Conservation (phyloP, 140 eudicot genomes). For the Cichorium intybus region DNA sequence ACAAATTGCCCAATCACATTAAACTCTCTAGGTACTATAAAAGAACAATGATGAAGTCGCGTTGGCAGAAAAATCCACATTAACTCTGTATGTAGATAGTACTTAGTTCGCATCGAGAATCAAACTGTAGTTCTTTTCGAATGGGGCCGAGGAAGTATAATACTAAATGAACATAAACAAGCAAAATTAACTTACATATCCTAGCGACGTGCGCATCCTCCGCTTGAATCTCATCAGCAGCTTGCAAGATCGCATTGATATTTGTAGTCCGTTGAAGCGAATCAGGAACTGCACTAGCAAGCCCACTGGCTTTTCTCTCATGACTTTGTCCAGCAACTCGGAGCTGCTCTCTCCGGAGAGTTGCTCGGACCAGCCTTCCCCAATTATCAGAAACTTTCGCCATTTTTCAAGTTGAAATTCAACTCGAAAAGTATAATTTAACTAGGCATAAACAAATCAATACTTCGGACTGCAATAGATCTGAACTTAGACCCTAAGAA, state of each 20-base stretch:
- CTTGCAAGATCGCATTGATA: constrained; percentile 75
- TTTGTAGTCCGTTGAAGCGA: constrained; percentile 69
- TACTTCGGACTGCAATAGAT: constrained; percentile 20
- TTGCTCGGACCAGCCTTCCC: constrained; percentile 74
- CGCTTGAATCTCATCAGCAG: constrained; percentile 92
- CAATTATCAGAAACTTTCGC: constrained; percentile 64
- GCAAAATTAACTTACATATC: constrained; percentile 52
- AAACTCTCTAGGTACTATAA: neutral
- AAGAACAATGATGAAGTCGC: neutral
- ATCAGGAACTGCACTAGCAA: constrained; percentile 91
- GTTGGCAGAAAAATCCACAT: constrained; percentile 10
- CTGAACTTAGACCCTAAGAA: constrained; percentile 25
- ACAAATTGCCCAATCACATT: neutral
- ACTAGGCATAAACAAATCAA: constrained; percentile 6
- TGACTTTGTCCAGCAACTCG: constrained; percentile 56
- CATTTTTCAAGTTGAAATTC: constrained; percentile 39
- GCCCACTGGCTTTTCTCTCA: constrained; percentile 61
- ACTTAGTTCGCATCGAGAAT: constrained; percentile 12
- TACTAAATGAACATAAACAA: neutral
- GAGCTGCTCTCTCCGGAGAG: constrained; percentile 68
- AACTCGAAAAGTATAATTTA: constrained; percentile 22
- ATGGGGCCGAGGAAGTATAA: neutral
- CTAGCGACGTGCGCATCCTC: constrained; percentile 93
- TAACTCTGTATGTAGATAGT: neutral
- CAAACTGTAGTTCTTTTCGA: neutral